These are phyloP conservation scores for Colletotrichum cordylinicola DNA, from an alignment of 2,329 filamentous ascomycete genomes.

Conservation along the genomic window DNA sequence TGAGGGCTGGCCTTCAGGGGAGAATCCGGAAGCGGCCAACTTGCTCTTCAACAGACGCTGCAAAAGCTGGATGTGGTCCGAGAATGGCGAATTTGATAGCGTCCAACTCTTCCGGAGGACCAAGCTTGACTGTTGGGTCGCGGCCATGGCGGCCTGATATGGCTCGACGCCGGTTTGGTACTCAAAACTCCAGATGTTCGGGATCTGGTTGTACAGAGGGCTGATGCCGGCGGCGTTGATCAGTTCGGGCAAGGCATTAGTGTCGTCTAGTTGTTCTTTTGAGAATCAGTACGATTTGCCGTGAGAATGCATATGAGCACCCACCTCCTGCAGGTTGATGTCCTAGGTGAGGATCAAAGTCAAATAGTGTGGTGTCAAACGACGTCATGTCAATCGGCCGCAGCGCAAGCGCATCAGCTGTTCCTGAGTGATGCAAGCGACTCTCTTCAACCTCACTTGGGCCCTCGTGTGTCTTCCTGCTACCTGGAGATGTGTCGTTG, in stretches of 20 bases:
- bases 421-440: background rate
- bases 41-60: conserved; percentile 30
- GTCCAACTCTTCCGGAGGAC: conserved; percentile 29
- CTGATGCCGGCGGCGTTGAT: conserved; percentile 10
- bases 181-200: conserved; percentile 34
- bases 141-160: conserved; percentile 28
- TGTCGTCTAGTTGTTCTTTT: background rate
- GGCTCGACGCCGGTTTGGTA: conserved; percentile 35
- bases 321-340: background rate
- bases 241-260: background rate
- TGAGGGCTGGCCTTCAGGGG: background rate
- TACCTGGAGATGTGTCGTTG: conserved; percentile 14
- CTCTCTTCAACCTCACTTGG: background rate
- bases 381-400: background rate
- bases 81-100: conserved; percentile 34
- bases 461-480: background rate
- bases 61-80: conserved; percentile 33
- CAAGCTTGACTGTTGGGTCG: conserved; percentile 25
- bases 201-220: conserved; percentile 29
- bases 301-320: accelerated
- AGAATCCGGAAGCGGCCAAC: conserved; percentile 20
- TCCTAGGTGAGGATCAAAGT: background rate
- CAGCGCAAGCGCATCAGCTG: background rate
- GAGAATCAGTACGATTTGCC: background rate
- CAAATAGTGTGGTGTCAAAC: background rate